These are phyloP conservation scores for Chaetothyriales sp. DNA, from an alignment of 2,329 filamentous ascomycete species.

Conservation along the genomic window DNA sequence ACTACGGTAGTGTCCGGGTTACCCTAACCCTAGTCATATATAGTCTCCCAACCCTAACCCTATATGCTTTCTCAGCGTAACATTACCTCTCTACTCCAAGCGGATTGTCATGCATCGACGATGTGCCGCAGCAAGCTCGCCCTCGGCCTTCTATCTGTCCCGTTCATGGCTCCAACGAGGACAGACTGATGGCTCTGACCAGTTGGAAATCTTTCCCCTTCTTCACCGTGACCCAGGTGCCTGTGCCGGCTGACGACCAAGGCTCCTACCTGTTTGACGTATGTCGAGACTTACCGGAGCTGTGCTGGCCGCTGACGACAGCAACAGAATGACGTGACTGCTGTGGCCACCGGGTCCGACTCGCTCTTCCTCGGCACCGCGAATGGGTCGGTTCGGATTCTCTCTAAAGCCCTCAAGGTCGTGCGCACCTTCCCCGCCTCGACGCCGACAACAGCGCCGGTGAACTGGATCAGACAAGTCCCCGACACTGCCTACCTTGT, in stretches of 20 bases:
- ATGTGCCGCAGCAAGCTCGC: neutral
- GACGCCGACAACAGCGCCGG: slow-evolving; percentile 48
- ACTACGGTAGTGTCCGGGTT: too few species aligned
- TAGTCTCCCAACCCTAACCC: too few species aligned
- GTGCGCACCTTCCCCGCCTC: slow-evolving; percentile 77
- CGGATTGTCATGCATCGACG: neutral
- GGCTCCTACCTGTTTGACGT: slow-evolving; percentile 66
- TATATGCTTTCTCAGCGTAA: too few species aligned
- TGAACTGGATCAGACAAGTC: slow-evolving; percentile 86
- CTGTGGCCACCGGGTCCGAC: slow-evolving; percentile 72
- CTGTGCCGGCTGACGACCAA: slow-evolving; percentile 61
- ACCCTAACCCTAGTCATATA: too few species aligned
- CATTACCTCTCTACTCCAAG: neutral
- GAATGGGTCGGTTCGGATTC: slow-evolving; percentile 74
- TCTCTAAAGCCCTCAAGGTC: slow-evolving; percentile 77
- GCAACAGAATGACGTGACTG: slow-evolving; percentile 55
- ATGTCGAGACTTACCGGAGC: slow-evolving; percentile 22
- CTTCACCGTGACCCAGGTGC: slow-evolving; percentile 85
- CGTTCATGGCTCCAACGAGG: neutral
- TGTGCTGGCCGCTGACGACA: slow-evolving; percentile 3
- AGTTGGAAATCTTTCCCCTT: slow-evolving; percentile 99
- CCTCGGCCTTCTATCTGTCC: neutral
- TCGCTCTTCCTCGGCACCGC: slow-evolving; percentile 78
- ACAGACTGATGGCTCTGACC: slow-evolving; percentile 12
- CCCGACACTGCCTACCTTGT: slow-evolving; percentile 75